Percentiles rank a stretch among this genome's conserved stretches.
Conservation (phyloP, 1,284 basidiomycete genomes). For the Sanghuangporus baumii region DNA sequence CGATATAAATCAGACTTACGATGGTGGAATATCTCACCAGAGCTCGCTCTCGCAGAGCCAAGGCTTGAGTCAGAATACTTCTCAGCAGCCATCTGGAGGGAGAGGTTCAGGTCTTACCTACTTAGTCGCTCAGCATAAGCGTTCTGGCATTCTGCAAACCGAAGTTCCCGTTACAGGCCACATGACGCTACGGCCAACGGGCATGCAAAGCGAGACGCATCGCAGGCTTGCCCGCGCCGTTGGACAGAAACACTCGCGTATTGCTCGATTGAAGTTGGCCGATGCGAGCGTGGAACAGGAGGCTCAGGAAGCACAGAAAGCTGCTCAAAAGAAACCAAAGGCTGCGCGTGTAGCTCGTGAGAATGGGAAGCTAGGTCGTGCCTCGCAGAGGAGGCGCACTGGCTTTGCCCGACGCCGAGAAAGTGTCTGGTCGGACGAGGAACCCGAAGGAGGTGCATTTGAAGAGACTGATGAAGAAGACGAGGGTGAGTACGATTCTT, state of each 20-base stretch:
- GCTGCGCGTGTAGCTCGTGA: constrained; percentile 23
- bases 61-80: constrained; percentile 27
- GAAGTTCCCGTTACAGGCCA: constrained; percentile 80
- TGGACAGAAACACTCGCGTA: constrained; percentile 77
- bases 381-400: constrained; percentile 35
- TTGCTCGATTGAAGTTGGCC: constrained; percentile 70
- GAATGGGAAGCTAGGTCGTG: constrained; percentile 41
- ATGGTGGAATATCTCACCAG: constrained; percentile 53
- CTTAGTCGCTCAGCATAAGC: constrained; percentile 86
- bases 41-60: constrained; percentile 40
- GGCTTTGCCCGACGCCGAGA: constrained; percentile 28
- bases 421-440: constrained; percentile 41
- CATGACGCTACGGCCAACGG: constrained; percentile 80
- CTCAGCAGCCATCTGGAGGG: constrained; percentile 27
- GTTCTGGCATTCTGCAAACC: constrained; percentile 78
- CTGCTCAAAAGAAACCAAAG: constrained; percentile 52
- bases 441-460: constrained; percentile 36
- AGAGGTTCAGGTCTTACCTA: constrained; percentile 72
- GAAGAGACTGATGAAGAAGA: constrained; percentile 59
- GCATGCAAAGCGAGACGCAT: constrained; percentile 88
- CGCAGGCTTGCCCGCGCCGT: constrained; percentile 83
- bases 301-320: constrained; percentile 62
- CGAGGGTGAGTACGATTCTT: constrained; percentile 42
- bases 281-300: constrained; percentile 68
- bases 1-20: constrained; percentile 74